A percentile compares a stretch with the other conserved stretches of the same genome.
Evolutionary conservation across 2,329 filamentous ascomycete genomes (phyloP).

Genomic region (Apiospora hydei): DNA sequence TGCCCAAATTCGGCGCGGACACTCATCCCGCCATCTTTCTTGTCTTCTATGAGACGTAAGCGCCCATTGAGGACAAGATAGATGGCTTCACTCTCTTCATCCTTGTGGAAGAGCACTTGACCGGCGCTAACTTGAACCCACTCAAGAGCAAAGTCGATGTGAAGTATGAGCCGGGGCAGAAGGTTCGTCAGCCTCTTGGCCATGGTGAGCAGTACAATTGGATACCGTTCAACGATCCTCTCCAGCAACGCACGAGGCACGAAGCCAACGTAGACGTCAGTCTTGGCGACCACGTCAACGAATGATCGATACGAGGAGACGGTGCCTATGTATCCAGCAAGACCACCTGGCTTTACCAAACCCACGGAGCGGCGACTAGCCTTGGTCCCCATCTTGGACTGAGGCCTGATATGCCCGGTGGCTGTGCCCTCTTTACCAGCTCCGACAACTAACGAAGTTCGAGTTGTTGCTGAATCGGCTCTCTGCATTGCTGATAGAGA

Average conservation of each 20-base stretch:
- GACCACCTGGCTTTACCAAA: conserved; percentile 90
- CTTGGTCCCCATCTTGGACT: conserved; percentile 55
- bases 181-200: conserved; percentile 92
- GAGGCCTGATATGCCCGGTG: conserved; percentile 39
- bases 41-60: conserved; percentile 83
- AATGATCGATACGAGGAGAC: conserved; percentile 96
- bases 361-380: conserved; percentile 74
- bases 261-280: conserved; percentile 97
- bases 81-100: conserved; percentile 96
- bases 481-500: conserved; percentile 46
- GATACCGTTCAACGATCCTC: conserved; percentile 90
- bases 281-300: conserved; percentile 96
- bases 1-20: conserved; percentile 94
- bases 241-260: conserved; percentile 86
- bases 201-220: conserved; percentile 92
- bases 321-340: conserved; percentile 93
- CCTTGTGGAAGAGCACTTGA: conserved; percentile 91
- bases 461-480: conserved; percentile 37
- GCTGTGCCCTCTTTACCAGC: conserved; percentile 22
- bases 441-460: conserved; percentile 31
- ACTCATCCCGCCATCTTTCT: conserved; percentile 80
- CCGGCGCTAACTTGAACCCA: conserved; percentile 98
- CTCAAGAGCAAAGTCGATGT: conserved; percentile 97
- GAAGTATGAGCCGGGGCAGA: conserved; percentile 85
- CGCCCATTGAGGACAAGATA: conserved; percentile 97